These are phyloP conservation scores for Chytriomyces confervae DNA, from an alignment of 192 early-diverging fungal species.

Conservation along the genomic window DNA sequence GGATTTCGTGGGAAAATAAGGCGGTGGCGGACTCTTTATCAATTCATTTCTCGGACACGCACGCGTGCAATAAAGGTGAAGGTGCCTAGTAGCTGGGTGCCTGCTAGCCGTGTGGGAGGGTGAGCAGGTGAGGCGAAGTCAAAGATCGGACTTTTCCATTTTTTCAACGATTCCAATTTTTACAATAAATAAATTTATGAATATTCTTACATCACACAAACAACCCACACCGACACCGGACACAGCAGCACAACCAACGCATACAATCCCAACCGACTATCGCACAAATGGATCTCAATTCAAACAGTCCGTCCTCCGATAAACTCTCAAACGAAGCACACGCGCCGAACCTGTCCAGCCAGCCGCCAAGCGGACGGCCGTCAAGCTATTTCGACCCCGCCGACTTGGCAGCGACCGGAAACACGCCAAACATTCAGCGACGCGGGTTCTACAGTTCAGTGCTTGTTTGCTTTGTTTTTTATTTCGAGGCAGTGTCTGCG, in stretches of 20 bases:
- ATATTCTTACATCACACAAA: neutral
- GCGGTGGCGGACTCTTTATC: too few species aligned
- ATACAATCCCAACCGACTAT: neutral
- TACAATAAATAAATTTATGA: neutral
- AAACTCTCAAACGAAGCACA: neutral
- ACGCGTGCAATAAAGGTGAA: neutral
- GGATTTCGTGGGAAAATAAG: neutral
- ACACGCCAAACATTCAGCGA: neutral
- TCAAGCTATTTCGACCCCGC: slow-evolving; percentile 15
- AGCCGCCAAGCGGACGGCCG: neutral
- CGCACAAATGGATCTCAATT: neutral
- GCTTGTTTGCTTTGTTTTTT: neutral
- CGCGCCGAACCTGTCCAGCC: neutral
- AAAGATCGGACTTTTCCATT: neutral
- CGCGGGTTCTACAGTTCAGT: slow-evolving; percentile 28
- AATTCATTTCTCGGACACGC: neutral
- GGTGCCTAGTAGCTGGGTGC: neutral
- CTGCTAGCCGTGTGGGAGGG: neutral
- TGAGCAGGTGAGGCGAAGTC: neutral
- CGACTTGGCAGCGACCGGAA: neutral
- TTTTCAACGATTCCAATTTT: too few species aligned
- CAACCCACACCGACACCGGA: neutral
- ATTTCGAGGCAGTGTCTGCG: too few species aligned
- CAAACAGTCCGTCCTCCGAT: neutral
- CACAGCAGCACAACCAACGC: neutral